Evolutionary conservation across 1,284 basidiomycete genomes (phyloP).

Genomic region (Kwoniella shivajii): DNA sequence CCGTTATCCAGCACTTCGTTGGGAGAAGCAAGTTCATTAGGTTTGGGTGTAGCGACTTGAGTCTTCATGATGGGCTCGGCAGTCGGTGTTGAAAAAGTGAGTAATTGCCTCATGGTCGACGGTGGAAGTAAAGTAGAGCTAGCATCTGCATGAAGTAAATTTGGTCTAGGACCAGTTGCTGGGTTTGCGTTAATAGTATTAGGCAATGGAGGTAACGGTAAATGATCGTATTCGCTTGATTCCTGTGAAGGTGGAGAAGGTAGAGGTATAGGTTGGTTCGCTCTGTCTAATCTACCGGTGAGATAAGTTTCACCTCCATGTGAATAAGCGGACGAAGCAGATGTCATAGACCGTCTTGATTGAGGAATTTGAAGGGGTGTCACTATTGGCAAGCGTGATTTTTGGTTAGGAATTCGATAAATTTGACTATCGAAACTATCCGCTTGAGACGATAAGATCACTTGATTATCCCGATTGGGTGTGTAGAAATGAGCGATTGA

Average conservation of each 20-base stretch:
- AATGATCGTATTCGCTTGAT: slow-evolving; percentile 4
- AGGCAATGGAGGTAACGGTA: slow-evolving; percentile 1
- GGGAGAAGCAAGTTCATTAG: not conserved
- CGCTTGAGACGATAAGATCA: no score
- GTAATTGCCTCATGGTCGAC: not conserved
- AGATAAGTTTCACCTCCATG: slow-evolving; percentile 1
- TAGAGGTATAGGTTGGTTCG: not conserved
- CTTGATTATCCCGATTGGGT: not conserved
- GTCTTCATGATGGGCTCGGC: not conserved
- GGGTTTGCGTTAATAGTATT: not conserved
- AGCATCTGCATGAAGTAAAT: not conserved
- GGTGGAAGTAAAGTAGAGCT: not conserved
- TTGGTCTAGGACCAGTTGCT: not conserved
- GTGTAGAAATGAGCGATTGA: slow-evolving; percentile 8
- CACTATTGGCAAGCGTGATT: not conserved
- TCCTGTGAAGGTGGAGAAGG: slow-evolving; percentile 2
- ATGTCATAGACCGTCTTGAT: not conserved
- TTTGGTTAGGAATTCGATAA: not conserved
- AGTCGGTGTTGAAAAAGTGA: not conserved
- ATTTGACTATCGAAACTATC: slow-evolving; percentile 1
- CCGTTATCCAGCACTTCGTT: not conserved
- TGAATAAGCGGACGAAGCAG: not conserved
- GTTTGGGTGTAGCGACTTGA: not conserved
- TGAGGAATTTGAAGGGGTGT: not conserved
- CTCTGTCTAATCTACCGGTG: not conserved